Percentiles rank a stretch among this genome's conserved stretches.
These are phyloP conservation scores for Monosporozyma servazzii DNA, from an alignment of 805 yeast genomes.

Conservation along the genomic window DNA sequence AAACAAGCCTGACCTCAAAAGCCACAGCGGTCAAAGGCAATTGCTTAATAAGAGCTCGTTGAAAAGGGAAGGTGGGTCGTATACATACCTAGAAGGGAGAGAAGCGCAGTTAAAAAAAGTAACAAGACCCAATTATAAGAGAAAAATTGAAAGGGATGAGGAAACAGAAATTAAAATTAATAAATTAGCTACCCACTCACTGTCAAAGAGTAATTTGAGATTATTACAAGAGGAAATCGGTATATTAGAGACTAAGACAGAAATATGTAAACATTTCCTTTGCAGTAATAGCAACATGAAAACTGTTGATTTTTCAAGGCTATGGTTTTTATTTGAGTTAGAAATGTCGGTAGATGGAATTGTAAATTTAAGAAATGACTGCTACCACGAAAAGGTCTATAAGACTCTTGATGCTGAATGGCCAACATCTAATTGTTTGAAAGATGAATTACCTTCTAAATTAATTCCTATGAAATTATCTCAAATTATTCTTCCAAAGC, in stretches of 20 bases:
- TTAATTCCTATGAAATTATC: slow-evolving; percentile 8
- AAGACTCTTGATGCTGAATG: slow-evolving; percentile 15
- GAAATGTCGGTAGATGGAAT: slow-evolving; percentile 20
- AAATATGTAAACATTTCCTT: slow-evolving; percentile 14
- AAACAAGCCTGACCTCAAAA: too few species aligned
- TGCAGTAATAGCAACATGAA: slow-evolving; percentile 12
- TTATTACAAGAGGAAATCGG: slow-evolving; percentile 16
- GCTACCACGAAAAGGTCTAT: slow-evolving; percentile 23
- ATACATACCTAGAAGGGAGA: not conserved
- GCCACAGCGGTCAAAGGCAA: not conserved
- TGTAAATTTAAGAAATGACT: slow-evolving; percentile 22
- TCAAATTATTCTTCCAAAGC: slow-evolving; percentile 10
- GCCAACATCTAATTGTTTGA: slow-evolving; percentile 12
- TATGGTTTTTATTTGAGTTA: slow-evolving; percentile 28
- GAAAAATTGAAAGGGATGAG: not conserved
- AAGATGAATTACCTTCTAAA: slow-evolving; percentile 5
- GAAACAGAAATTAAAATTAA: not conserved
- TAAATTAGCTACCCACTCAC: not conserved
- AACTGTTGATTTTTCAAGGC: slow-evolving; percentile 8
- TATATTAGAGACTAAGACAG: slow-evolving; percentile 9
- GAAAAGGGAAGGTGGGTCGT: not conserved
- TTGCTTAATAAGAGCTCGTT: slow-evolving; percentile 1
- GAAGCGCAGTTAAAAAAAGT: not conserved
- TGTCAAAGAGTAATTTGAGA: slow-evolving; percentile 15
- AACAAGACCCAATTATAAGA: not conserved